Evolutionary conservation across 768 basidiomycete species (phyloP), one percentile per base, ranked within the genome.

Genomic region (Pholiota conissans): DNA sequence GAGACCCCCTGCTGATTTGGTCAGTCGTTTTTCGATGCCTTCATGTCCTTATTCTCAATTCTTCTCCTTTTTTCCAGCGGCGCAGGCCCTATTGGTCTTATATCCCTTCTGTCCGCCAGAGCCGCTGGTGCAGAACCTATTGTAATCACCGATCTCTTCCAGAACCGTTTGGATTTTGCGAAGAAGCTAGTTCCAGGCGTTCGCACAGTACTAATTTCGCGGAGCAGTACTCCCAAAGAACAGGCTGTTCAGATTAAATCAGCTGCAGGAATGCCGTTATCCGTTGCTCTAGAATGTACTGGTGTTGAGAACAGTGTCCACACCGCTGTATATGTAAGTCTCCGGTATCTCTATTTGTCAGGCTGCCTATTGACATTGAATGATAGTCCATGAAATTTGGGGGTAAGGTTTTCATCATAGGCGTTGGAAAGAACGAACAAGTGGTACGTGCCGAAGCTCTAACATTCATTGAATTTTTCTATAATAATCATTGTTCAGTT

Each of bases 81-180:
- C 55, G 84, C 86, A 22, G 86, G 86, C 16, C 86, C 87, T 2
- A 88, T 89, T 53, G 86, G 86, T 16, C 74, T 88, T 20, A 73
- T 84, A 24, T 76, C 86, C 16, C 74, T 88, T 18, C 76, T 88
- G 28, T 82, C 86, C 49, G 84, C 85, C 6, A 76, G 84, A 45
- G 86, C 87, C 47, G 86, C 86, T 39, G 86, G 86, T 6, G 87
- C 86, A 14, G 85, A 87, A 56, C 86, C 86, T 5, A 81, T 88
- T 58, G 76, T 88, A 49, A 87, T 88, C 35, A 88, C 86, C 11
- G 86, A 88, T 65, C 73, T 88, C 48, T 79, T 87, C 68, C 81
- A 84, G 63, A 84, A 75, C 56, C 83, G 86, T 20, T 75, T 88
- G 11, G 85, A 86, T 62, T 87, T 88, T 49, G 87, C 86, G 5